These are phyloP conservation scores for Fusarium sp. DNA, from an alignment of 2,329 filamentous ascomycete species.

Conservation along the genomic window DNA sequence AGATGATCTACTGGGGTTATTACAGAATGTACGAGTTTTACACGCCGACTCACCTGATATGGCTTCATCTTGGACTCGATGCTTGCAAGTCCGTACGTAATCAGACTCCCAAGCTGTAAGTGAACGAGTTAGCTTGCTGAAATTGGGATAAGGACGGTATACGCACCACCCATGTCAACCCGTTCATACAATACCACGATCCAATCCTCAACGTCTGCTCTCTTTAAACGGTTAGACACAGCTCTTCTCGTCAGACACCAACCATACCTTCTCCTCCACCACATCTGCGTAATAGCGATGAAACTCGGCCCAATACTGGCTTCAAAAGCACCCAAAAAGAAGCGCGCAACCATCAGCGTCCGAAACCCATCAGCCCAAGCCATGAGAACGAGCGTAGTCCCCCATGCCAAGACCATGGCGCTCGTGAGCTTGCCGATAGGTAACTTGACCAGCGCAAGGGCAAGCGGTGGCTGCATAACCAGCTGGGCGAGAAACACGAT, in stretches of 20 bases:
- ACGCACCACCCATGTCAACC: slow-evolving; percentile 62
- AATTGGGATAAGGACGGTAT: neutral
- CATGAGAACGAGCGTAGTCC: slow-evolving; percentile 60
- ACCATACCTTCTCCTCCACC: slow-evolving; percentile 62
- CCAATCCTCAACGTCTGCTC: slow-evolving; percentile 67
- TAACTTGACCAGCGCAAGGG: slow-evolving; percentile 66
- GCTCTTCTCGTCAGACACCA: neutral
- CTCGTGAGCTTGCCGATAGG: slow-evolving; percentile 69
- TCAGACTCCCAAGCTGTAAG: slow-evolving; percentile 59
- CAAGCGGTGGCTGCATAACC: slow-evolving; percentile 64
- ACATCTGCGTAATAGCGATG: slow-evolving; percentile 67
- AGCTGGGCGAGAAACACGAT: slow-evolving; percentile 69
- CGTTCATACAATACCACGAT: slow-evolving; percentile 70
- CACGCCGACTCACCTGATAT: slow-evolving; percentile 55
- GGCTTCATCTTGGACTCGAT: slow-evolving; percentile 57
- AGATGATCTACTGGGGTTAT: slow-evolving; percentile 54
- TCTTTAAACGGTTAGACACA: slow-evolving; percentile 33
- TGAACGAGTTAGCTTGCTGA: neutral
- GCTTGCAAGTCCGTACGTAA: slow-evolving; percentile 67
- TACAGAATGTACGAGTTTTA: accelerated
- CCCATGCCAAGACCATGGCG: slow-evolving; percentile 66
- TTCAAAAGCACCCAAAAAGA: slow-evolving; percentile 68
- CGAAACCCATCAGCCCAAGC: slow-evolving; percentile 60
- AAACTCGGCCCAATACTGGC: slow-evolving; percentile 59
- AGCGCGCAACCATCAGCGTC: slow-evolving; percentile 59